Conservation (phyloP, 139 green algal species). For the Haematococcus sp. region DNA sequence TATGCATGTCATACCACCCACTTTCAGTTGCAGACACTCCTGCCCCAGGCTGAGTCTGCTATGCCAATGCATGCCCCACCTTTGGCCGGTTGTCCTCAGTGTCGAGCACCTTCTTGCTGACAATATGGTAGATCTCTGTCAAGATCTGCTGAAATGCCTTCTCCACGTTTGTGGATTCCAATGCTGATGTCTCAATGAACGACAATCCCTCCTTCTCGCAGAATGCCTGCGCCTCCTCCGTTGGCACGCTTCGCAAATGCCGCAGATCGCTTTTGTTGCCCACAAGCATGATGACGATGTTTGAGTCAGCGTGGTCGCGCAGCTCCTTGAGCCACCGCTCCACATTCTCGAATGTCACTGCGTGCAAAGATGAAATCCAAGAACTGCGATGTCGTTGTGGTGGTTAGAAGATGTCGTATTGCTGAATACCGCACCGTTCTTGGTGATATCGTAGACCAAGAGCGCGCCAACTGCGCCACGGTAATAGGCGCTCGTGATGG, state of each 20-base stretch:
- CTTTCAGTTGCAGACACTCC: not conserved
- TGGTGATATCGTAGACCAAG: constrained; percentile 99
- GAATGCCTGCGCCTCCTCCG: constrained; percentile 87
- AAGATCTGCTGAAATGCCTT: constrained; percentile 96
- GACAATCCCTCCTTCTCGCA: constrained; percentile 91
- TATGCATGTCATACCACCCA: not conserved
- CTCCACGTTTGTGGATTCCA: constrained; percentile 98
- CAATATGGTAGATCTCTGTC: constrained; percentile 97
- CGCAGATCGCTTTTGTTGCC: constrained; percentile 98
- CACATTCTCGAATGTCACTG: constrained; percentile 97
- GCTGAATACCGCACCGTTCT: constrained; percentile 53
- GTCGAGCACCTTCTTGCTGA: constrained; percentile 88
- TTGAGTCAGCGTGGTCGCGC: constrained; percentile 95
- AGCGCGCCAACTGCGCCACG: constrained; percentile 94
- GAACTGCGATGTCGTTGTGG: no score
- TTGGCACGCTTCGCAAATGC: constrained; percentile 89
- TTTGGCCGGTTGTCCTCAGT: constrained; percentile 47
- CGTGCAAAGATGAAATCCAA: not conserved
- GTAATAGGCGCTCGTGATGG: constrained; percentile 99
- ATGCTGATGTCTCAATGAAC: constrained; percentile 98
- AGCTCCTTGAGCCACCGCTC: constrained; percentile 98
- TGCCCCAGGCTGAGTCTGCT: no score
- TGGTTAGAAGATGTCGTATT: not conserved
- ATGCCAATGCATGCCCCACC: no score
- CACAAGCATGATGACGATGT: constrained; percentile 99